phyloP scores from a whole-genome alignment of 768 basidiomycete genomes.

The Mycena floridula region DNA sequence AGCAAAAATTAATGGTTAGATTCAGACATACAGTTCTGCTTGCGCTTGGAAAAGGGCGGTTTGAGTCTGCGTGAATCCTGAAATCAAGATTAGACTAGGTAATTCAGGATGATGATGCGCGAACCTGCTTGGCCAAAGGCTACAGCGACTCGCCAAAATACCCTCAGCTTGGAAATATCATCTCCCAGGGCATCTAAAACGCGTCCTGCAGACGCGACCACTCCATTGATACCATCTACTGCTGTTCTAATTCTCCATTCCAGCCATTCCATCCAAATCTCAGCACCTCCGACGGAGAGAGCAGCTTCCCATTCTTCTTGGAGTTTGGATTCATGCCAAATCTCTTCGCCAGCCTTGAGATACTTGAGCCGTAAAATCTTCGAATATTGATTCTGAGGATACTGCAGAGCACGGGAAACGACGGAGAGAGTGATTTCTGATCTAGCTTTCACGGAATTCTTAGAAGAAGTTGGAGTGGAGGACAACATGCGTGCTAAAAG shows the following conservation, averaged over 20 bases:
- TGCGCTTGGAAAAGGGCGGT: slow-evolving; percentile 80
- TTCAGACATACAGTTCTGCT: slow-evolving; percentile 60
- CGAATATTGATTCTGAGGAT: slow-evolving; percentile 43
- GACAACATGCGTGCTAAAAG: slow-evolving; percentile 60
- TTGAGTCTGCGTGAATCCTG: slow-evolving; percentile 71
- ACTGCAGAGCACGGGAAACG: slow-evolving; percentile 55
- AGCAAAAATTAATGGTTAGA: background rate
- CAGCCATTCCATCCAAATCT: slow-evolving; percentile 76
- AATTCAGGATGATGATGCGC: slow-evolving; percentile 4
- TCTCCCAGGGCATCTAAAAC: slow-evolving; percentile 39
- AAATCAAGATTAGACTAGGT: slow-evolving; percentile 1
- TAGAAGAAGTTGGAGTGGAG: slow-evolving; percentile 54
- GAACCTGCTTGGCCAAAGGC: slow-evolving; percentile 63
- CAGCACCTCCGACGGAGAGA: slow-evolving; percentile 42
- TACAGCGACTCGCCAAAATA: slow-evolving; percentile 67
- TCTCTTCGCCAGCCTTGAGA: slow-evolving; percentile 65
- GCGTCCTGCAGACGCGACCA: slow-evolving; percentile 47
- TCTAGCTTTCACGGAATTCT: slow-evolving; percentile 62
- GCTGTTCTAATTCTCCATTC: slow-evolving; percentile 61
- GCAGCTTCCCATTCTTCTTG: slow-evolving; percentile 66
- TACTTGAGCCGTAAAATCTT: slow-evolving; percentile 52
- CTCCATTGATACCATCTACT: slow-evolving; percentile 40
- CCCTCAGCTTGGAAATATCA: slow-evolving; percentile 49
- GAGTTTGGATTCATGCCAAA: slow-evolving; percentile 56
- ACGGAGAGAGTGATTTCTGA: slow-evolving; percentile 68